Evolutionary conservation across 257 asterid species (phyloP), one percentile per base, ranked within the genome.

Genomic region (Euphrasia confusa): DNA sequence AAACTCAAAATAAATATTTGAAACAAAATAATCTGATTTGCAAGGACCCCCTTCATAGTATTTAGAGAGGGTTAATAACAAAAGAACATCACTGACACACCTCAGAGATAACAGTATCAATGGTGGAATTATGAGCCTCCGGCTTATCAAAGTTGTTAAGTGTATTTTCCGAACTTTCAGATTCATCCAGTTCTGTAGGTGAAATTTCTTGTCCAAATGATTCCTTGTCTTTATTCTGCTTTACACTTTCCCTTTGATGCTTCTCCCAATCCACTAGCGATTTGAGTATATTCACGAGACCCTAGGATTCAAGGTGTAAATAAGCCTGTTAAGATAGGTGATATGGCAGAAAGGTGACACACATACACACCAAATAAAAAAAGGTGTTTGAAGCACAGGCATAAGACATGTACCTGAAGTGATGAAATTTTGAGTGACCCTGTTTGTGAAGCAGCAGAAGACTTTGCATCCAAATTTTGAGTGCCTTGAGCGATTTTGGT

Each of bases 401-500:
- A 68, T 54, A 56, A 40, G 21, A 56, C 66, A 37, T 35, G 70
- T 70, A 86, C 99, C 92, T 93, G 95, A 71, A 89, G 91, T 62
- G 96, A 87, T 70, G 88, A 81, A 68, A 92, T 85, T 78, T 93
- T 93, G 48, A 82, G 72, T 60, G 87, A 83, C 60, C 79, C 88
- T 58, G 68, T 75, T 73, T 84, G 95, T 67, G 90, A 74, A 61
- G 95, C 84, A 60, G 80, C 71, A 61, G 78, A 79, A 53, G 96
- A 83, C 72, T 84, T 93, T 71, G 97, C 92, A 71, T 93, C 99
- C 67, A 79, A 70, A 78, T 61, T 80, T 78, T 79, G 96, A 71
- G 91, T 85, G 65, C 95, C 97, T 84, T 93, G 99, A 61, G 95
- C 84, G 69, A 93, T 78, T 84, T 84, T 93, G 52, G 96, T 87